These are phyloP conservation scores for Chaetothyriales sp. DNA, from an alignment of 2,329 filamentous ascomycete species.

Conservation along the genomic window DNA sequence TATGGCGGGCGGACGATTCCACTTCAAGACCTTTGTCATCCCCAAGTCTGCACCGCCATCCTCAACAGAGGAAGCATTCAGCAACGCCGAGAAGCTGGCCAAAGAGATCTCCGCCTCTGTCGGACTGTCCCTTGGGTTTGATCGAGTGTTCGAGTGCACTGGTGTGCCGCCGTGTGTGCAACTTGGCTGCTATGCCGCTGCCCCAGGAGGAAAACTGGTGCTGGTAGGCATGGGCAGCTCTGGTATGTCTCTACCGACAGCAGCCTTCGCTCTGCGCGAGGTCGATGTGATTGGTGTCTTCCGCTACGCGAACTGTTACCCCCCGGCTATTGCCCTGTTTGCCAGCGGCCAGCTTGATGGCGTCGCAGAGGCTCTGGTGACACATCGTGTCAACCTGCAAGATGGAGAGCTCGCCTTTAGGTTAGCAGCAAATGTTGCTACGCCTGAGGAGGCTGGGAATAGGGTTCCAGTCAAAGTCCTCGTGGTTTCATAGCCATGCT, in stretches of 20 bases:
- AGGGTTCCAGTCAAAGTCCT: slow-evolving; percentile 40
- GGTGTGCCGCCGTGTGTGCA: slow-evolving; percentile 32
- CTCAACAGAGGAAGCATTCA: slow-evolving; percentile 29
- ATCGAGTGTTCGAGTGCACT: slow-evolving; percentile 32
- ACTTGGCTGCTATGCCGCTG: slow-evolving; percentile 30
- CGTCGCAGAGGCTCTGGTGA: slow-evolving; percentile 37
- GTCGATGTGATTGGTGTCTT: slow-evolving; percentile 44
- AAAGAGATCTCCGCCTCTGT: slow-evolving; percentile 19
- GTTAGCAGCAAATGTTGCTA: slow-evolving; percentile 30
- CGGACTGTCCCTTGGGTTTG: slow-evolving; percentile 23
- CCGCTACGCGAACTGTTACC: slow-evolving; percentile 40
- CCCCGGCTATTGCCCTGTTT: slow-evolving; percentile 38
- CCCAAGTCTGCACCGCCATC: slow-evolving; percentile 17
- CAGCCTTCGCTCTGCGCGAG: slow-evolving; percentile 39
- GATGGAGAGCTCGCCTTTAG: slow-evolving; percentile 37
- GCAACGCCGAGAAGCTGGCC: slow-evolving; percentile 23
- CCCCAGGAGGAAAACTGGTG: slow-evolving; percentile 36
- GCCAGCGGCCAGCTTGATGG: slow-evolving; percentile 34
- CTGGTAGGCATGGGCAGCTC: slow-evolving; percentile 45
- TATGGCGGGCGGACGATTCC: slow-evolving; percentile 22
- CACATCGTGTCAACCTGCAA: slow-evolving; percentile 35
- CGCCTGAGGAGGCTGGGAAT: slow-evolving; percentile 36
- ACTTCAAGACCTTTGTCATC: slow-evolving; percentile 24
- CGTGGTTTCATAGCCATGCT: slow-evolving; percentile 18
- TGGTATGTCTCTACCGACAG: slow-evolving; percentile 38